phyloP scores from a whole-genome alignment of 768 basidiomycete species.

The Psilocybe subaeruginosa region DNA sequence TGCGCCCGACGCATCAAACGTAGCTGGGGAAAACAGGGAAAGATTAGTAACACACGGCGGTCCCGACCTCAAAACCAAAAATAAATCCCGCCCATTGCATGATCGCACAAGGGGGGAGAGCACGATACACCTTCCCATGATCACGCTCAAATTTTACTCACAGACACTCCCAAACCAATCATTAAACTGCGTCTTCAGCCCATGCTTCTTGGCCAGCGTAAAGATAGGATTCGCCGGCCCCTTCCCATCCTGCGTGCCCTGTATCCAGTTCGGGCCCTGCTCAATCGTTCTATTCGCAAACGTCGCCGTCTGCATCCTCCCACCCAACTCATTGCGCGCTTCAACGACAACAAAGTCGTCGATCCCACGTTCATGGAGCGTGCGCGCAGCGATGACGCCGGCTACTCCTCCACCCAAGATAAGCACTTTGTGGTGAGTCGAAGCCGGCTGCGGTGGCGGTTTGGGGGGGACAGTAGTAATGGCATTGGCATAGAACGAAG shows the following conservation, averaged over 20 bases:
- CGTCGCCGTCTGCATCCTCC: slow-evolving; percentile 51
- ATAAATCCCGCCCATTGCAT: neutral
- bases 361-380: slow-evolving; percentile 55
- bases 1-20: slow-evolving; percentile 54
- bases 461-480: neutral
- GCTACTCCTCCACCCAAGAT: slow-evolving; percentile 71
- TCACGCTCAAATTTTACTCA: slow-evolving; percentile 28
- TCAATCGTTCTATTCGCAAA: slow-evolving; percentile 59
- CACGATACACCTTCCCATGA: neutral
- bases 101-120: no score
- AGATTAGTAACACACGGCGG: neutral
- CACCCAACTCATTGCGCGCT: slow-evolving; percentile 60
- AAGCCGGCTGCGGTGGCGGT: neutral
- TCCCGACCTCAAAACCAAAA: neutral
- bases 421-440: slow-evolving; percentile 38
- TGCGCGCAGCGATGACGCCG: slow-evolving; percentile 66
- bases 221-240: slow-evolving; percentile 65
- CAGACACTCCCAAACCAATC: slow-evolving; percentile 46
- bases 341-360: slow-evolving; percentile 65
- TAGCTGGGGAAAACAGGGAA: slow-evolving; percentile 35
- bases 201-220: slow-evolving; percentile 57
- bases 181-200: slow-evolving; percentile 46
- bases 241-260: slow-evolving; percentile 45
- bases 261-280: slow-evolving; percentile 65
- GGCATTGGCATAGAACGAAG: neutral